phyloP scores from a whole-genome alignment of 371 early-diverging fungal species.

The Apophysomyces sp. region DNA sequence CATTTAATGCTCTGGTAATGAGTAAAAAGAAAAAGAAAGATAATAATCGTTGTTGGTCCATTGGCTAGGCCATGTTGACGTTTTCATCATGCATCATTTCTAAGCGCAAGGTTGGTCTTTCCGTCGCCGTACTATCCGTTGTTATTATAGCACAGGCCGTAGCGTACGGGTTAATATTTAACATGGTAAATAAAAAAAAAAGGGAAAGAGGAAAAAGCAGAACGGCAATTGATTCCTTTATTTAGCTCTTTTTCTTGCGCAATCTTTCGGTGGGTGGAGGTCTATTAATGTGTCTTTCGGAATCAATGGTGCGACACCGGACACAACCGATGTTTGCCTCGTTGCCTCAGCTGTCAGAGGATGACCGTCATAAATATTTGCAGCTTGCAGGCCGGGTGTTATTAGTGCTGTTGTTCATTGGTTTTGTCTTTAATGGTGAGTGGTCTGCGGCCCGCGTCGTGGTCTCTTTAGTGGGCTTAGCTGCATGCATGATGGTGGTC shows the following conservation, averaged over 20 bases:
- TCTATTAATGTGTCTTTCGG: slow-evolving; percentile 85
- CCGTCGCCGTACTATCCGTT: slow-evolving; percentile 69
- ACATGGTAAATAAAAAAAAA: slow-evolving; percentile 43
- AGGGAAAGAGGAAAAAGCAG: not conserved
- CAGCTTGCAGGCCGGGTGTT: slow-evolving; percentile 88
- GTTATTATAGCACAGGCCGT: slow-evolving; percentile 82
- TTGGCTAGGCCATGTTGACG: slow-evolving; percentile 63
- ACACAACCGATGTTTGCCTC: slow-evolving; percentile 70
- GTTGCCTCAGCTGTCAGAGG: slow-evolving; percentile 77
- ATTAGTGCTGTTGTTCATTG: slow-evolving; percentile 84
- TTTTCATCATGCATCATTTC: slow-evolving; percentile 78
- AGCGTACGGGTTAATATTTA: slow-evolving; percentile 89
- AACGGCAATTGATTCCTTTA: not conserved
- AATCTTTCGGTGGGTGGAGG: slow-evolving; percentile 89
- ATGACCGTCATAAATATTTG: slow-evolving; percentile 78
- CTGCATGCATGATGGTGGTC: slow-evolving; percentile 88
- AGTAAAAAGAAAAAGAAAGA: not conserved
- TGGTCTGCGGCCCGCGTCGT: slow-evolving; percentile 64
- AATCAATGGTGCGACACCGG: slow-evolving; percentile 43
- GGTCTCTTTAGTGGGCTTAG: slow-evolving; percentile 68
- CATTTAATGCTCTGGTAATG: slow-evolving; percentile 68
- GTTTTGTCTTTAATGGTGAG: slow-evolving; percentile 82
- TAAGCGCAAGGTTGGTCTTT: slow-evolving; percentile 70
- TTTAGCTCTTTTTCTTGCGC: slow-evolving; percentile 77
- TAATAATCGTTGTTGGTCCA: not conserved